Evolutionary conservation across 164 flowering plant genomes (phyloP), one percentile per base, ranked within the genome.

Genomic region (Berberis vulgaris): DNA sequence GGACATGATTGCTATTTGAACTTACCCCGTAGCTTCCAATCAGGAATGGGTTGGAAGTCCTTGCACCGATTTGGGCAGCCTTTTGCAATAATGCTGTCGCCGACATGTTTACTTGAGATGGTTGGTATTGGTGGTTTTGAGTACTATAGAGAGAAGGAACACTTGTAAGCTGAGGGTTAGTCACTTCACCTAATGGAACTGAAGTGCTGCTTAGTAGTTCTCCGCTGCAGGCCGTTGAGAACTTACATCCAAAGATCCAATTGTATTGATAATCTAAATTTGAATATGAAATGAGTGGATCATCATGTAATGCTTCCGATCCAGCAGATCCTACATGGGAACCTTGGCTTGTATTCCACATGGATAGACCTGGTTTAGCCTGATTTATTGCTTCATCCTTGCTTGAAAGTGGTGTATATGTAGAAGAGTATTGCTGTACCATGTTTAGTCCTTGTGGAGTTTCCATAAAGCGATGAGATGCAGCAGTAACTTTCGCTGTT

Each of bases 81-180:
- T 87, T 91, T 70, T 88, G 96, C 55, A 91, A 62, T 62, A 93
- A 70, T 57, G 97, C 96, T 2, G 98, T 92, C 7, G 98, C 98
- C 0, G 98, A 93, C 83, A 86, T 86, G 62, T 74, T 78, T 1
- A 84, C 71, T 0, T 78, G 12, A 43, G 77, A 41, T 41, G 76
- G 59, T 40, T 78, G 82, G 9, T 77, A 81, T 49, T 58, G 63
- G 26, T 68, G 79, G 41, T 77, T 78, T 47, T 85, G 85, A n/a
- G 75, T 76, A 76, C 87, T 83, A 50, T 76, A 87, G 63, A 86
- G 64, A 12, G 90, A 87, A 65, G 94, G 92, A 61, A 77, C 84
- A 70, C 79, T 82, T 11, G 68, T 69, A 55, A 68, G 69, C 45
- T 71, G 5, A 69, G 67, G 47, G 9, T 50, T 67, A 52, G 59